Evolutionary conservation across 805 yeast genomes (phyloP), one percentile per base, ranked within the genome.

Genomic region (Maudiozyma pseudohumilis): DNA sequence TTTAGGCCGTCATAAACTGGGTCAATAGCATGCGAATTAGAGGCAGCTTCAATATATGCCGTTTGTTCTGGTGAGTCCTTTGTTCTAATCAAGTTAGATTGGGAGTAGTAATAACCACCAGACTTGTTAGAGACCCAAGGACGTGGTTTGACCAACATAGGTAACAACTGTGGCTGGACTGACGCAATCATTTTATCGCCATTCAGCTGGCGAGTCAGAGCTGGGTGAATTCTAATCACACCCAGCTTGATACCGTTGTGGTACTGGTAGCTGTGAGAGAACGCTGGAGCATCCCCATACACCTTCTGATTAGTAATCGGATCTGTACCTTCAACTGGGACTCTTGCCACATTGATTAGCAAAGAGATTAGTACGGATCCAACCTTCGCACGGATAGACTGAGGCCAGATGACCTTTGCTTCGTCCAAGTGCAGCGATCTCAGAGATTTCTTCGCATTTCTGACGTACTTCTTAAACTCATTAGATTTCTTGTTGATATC

Each of bases 61-160:
- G 70, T 59, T 45, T 92, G 96, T 59, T 92, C 98, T 2, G 92
- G 85, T 1, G 94, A 75, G 49, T 83, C 88, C 50, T 74, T 82
- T 12, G 85, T 73, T 55, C 97, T 72, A 48, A 92, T 74, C 28
- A 92, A 63, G 4, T 69, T 61, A 13, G 75, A 69, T 43, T 72
- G 75, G 11, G 81, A 68, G 52, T 76, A 78, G 41, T 73, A 66
- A 52, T 85, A 88, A 0, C 96, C 98, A 47, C 98, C 98, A 39
- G 73, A 72, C 51, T 79, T 77, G 72, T 79, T 78, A 9, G 75
- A 63, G 0, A 76, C 70, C 98, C 98, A 92, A 5, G 86, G 85
- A 39, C 77, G 66, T n/a, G 98, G 98, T 44, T 76, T 74, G 7
- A 83, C 80, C 34, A 92, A 66, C 98, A 92, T 92, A 7, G 98